Conservation (phyloP, 805 yeast species). For the Monosporozyma solicola region DNA sequence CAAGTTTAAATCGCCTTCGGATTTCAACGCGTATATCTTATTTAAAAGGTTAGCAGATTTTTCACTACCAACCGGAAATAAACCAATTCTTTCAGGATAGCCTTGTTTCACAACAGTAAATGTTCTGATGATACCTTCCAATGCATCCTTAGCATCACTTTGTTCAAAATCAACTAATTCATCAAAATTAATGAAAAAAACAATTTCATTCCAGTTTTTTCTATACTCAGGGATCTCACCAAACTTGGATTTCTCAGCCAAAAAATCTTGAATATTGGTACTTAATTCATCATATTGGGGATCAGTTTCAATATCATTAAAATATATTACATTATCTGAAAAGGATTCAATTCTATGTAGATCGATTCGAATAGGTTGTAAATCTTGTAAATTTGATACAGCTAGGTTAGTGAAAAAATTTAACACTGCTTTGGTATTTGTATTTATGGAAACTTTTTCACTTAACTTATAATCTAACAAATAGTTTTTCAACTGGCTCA, state of each 20-base stretch:
- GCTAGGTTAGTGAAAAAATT: conserved; percentile 18
- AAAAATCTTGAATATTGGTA: conserved; percentile 38
- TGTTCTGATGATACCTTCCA: conserved; percentile 42
- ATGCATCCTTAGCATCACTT: conserved; percentile 33
- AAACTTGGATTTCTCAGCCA: conserved; percentile 34
- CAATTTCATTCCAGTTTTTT: conserved; percentile 67
- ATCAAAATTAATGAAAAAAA: conserved; percentile 58
- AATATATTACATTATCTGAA: conserved; percentile 45
- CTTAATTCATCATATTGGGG: conserved; percentile 40
- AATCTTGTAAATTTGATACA: conserved; percentile 14
- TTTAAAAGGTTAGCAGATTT: conserved; percentile 15
- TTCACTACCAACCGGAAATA: conserved; percentile 49
- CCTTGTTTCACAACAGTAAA: conserved; percentile 42
- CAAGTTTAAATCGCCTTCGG: conserved; percentile 6
- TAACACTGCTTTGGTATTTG: conserved; percentile 13
- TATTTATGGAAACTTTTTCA: neutral
- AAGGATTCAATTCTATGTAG: conserved; percentile 24
- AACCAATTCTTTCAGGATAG: conserved; percentile 73
- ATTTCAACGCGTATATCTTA: conserved; percentile 20
- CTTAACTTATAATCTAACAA: conserved; percentile 1
- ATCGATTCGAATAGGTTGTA: conserved; percentile 28
- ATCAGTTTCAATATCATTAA: conserved; percentile 72
- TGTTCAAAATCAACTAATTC: conserved; percentile 19
- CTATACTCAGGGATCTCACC: conserved; percentile 62
- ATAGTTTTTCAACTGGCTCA: conserved; percentile 8